Evolutionary conservation across 768 basidiomycete genomes (phyloP), one percentile per base, ranked within the genome.

Genomic region (Tremella fuciformis): DNA sequence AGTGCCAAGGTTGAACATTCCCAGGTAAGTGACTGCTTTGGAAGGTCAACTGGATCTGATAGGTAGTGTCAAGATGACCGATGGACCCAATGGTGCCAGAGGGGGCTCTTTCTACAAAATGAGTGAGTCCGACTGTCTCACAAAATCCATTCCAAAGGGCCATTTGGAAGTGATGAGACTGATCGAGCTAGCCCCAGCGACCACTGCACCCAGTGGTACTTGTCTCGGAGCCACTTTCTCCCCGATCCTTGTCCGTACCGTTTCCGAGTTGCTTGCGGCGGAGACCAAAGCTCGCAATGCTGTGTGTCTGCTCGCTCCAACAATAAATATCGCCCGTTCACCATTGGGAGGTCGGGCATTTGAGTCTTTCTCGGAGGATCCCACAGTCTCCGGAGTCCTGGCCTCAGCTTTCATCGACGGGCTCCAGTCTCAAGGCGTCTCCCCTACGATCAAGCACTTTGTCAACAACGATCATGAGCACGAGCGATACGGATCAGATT

Each of bases 291-390:
- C 81, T 64, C 86, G 86, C 68, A 84, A 84, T 2, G 62, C 63
- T 21, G 82, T 84, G 38, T 78, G 86, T 34, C 78, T 88, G 13
- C 80, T 88, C 24, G 86, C 85, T 1, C 87, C 86, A 7, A 88
- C 87, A 0, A 86, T 86, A 77, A 88, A 88, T 70, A 87, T 87
- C 40, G 86, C 85, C 69, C 81, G 87, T 8, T 63, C 54, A 18
- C 76, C 74, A 11, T 63, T 78, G 16, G 73, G 76, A 19, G 75
- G 75, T 26, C 52, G 75, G 53, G 76, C 68, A 0, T 88, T 88
- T 67, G 87, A 88, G 72, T 85, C 84, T 0, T 87, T 86, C 74
- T 84, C 84, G 1, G 86, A 87, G 68, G 86, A 87, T 71, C 85
- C 86, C 26, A 80, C 83, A 34, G 29, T 34, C 29, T 86, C 84